Evolutionary conservation across 768 basidiomycete genomes (phyloP).

Genomic region (Mrakia hoshinonis): DNA sequence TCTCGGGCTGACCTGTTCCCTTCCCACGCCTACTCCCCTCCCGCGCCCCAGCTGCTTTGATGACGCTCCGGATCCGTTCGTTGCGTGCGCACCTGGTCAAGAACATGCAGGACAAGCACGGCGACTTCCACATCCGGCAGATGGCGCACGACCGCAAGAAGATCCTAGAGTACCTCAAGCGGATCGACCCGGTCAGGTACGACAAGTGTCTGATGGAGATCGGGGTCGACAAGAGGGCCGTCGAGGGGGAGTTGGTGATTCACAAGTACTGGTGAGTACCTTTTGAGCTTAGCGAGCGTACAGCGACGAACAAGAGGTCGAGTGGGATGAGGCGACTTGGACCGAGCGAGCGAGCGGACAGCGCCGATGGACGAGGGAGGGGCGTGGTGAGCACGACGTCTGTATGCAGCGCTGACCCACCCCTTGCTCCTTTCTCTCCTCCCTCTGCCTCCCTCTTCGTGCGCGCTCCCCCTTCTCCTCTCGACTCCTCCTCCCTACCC

Average conservation of each 20-base stretch:
- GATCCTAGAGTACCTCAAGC: conserved; percentile 26
- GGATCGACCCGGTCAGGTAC: conserved; percentile 24
- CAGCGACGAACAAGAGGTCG: too few relatives aligned
- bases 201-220: conserved; percentile 28
- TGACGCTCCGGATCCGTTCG: conserved; percentile 20
- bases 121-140: not conserved
- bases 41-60: not conserved
- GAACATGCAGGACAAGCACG: conserved; percentile 20
- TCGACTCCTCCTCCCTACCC: not conserved
- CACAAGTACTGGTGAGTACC: conserved; percentile 23
- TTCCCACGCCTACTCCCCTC: not conserved
- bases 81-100: conserved; percentile 18
- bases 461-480: too few relatives aligned
- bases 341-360: too few relatives aligned
- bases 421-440: too few relatives aligned
- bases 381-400: too few relatives aligned
- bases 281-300: too few relatives aligned
- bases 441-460: too few relatives aligned
- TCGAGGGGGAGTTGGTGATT: conserved; percentile 28
- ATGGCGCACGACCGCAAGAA: conserved; percentile 12
- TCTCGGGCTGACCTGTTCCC: not conserved
- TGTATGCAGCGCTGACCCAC: too few relatives aligned
- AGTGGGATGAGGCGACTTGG: too few relatives aligned
- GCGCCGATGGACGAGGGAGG: too few relatives aligned
- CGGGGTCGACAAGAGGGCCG: conserved; percentile 29